Evolutionary conservation across 2,329 filamentous ascomycete species (phyloP).

Genomic region (Exophiala calicioides): DNA sequence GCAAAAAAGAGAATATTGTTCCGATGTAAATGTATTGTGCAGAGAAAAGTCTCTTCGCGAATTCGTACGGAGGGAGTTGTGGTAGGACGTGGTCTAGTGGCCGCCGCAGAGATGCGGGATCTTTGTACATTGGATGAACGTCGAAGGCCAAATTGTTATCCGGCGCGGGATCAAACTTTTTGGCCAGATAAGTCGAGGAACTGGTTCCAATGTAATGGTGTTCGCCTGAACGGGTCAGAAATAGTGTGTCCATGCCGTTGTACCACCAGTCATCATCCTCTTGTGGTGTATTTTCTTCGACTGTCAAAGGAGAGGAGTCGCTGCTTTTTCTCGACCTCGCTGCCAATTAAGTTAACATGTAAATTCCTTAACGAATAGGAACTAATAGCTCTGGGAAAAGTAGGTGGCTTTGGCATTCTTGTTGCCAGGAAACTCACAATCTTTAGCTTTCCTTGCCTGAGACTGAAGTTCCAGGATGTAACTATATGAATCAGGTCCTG

Average conservation of each 20-base stretch:
- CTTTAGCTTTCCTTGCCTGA: constrained; percentile 32
- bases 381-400: not conserved
- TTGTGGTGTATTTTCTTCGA: constrained; percentile 29
- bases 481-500: constrained; percentile 24
- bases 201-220: constrained; percentile 40
- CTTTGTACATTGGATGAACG: constrained; percentile 39
- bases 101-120: constrained; percentile 36
- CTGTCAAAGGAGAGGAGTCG: constrained; percentile 20
- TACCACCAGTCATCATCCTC: constrained; percentile 45
- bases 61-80: constrained; percentile 52
- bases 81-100: constrained; percentile 34
- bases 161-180: constrained; percentile 37
- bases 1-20: constrained; percentile 58
- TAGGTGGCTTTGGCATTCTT: no score
- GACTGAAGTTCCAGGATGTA: constrained; percentile 39
- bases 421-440: no score
- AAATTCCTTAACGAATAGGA: no score
- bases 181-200: constrained; percentile 39
- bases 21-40: constrained; percentile 60
- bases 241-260: constrained; percentile 39
- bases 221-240: constrained; percentile 40
- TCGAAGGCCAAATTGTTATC: constrained; percentile 40
- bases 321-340: constrained; percentile 13
- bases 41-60: constrained; percentile 53
- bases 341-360: constrained; percentile 6